Evolutionary conservation across 176 grass and related monocot genomes (phyloP).

Genomic region (Phyllostachys edulis): DNA sequence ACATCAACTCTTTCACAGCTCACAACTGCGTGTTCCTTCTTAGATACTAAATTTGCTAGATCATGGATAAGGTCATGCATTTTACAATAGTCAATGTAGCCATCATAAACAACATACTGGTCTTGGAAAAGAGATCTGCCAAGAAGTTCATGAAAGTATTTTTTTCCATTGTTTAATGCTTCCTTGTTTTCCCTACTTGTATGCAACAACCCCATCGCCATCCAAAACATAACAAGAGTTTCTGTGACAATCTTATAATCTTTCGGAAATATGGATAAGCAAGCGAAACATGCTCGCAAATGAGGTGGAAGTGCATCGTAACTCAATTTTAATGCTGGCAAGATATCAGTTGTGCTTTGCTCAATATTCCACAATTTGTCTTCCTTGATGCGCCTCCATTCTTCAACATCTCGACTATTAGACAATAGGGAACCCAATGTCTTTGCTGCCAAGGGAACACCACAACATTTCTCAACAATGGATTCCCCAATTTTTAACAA

Average conservation of each 20-base stretch:
- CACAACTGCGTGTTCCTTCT: background rate
- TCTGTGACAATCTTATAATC: background rate
- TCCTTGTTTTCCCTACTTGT: background rate
- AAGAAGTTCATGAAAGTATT: background rate
- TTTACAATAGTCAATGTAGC: background rate
- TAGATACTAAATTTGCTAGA: background rate
- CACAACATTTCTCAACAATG: too few relatives aligned
- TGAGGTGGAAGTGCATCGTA: conserved; percentile 18
- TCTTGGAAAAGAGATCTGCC: conserved; percentile 26
- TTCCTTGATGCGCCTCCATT: background rate
- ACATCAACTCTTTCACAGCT: background rate
- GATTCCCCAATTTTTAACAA: too few relatives aligned
- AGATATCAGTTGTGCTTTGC: background rate
- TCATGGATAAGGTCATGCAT: background rate
- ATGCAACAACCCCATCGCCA: background rate
- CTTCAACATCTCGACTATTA: too few relatives aligned
- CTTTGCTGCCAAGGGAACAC: too few relatives aligned
- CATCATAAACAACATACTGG: background rate
- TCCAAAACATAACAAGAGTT: background rate
- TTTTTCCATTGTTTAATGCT: background rate
- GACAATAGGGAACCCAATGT: too few relatives aligned
- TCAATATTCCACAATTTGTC: background rate
- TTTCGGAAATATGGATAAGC: background rate
- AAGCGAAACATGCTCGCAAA: background rate
- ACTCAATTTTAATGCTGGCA: background rate